Conservation (phyloP, 2,329 filamentous ascomycete genomes). For the Cladorrhinum sp. region DNA sequence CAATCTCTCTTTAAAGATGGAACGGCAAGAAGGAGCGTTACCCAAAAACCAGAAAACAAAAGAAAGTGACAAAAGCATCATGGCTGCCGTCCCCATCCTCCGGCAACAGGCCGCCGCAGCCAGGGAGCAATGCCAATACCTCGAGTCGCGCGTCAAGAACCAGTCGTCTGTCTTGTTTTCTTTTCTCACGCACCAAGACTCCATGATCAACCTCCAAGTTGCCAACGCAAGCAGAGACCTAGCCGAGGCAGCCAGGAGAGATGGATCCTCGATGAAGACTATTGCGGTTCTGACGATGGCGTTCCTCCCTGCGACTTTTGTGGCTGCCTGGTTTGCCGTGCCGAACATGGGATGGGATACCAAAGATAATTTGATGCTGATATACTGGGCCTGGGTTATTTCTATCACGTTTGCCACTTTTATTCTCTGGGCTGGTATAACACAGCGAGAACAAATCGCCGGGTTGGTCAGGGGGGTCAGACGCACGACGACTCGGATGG, state of each 20-base stretch:
- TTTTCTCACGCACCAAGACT: background rate
- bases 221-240: background rate
- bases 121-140: background rate
- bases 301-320: background rate
- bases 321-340: background rate
- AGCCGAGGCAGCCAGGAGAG: background rate
- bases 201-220: background rate
- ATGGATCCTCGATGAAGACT: constrained; percentile 1
- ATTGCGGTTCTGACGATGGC: constrained; percentile 2
- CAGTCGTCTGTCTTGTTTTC: background rate
- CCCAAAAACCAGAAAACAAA: background rate
- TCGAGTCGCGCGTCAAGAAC: background rate
- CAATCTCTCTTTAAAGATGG: background rate
- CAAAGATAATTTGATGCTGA: background rate
- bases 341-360: background rate
- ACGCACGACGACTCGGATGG: background rate
- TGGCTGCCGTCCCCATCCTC: background rate
- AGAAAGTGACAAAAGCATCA: background rate
- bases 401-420: background rate
- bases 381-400: background rate
- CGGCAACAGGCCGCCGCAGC: background rate
- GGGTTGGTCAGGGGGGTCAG: background rate
- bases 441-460: background rate
- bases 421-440: constrained; percentile 1
- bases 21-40: background rate